Evolutionary conservation across 1,139 yeast genomes (phyloP).

Genomic region (Candida tropicalis): DNA sequence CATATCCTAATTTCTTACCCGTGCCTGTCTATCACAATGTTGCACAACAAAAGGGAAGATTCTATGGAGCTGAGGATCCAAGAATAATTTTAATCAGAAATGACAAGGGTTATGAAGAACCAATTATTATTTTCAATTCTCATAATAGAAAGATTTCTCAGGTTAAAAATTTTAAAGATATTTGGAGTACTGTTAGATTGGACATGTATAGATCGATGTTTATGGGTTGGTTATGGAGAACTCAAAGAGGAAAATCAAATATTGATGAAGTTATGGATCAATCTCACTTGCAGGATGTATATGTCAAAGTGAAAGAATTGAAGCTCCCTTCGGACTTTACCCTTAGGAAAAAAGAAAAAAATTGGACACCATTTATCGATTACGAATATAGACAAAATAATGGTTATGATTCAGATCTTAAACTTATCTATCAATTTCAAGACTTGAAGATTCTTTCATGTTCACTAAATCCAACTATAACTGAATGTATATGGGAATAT

Average conservation of each 20-base stretch:
- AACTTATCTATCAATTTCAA: constrained; percentile 41
- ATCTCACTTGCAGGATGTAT: constrained; percentile 20
- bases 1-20: constrained; percentile 35
- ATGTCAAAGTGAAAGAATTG: constrained; percentile 28
- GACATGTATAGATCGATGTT: constrained; percentile 26
- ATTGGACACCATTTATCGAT: constrained; percentile 46
- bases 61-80: constrained; percentile 48
- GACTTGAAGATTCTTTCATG: constrained; percentile 37
- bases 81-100: constrained; percentile 35
- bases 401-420: constrained; percentile 29
- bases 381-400: constrained; percentile 20
- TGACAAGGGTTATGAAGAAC: constrained; percentile 38
- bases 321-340: constrained; percentile 22
- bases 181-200: constrained; percentile 13
- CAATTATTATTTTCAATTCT: constrained; percentile 37
- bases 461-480: constrained; percentile 26
- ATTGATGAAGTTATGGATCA: constrained; percentile 23
- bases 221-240: constrained; percentile 33
- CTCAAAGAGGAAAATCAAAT: constrained; percentile 31
- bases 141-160: constrained; percentile 27
- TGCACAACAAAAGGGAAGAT: constrained; percentile 22
- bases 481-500: constrained; percentile 16
- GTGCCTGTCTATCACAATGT: constrained; percentile 37
- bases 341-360: constrained; percentile 29
- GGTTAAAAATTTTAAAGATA: constrained; percentile 4